These are phyloP conservation scores for Parascedosporium putredinis DNA, from an alignment of 2,329 filamentous ascomycete species.

Conservation along the genomic window DNA sequence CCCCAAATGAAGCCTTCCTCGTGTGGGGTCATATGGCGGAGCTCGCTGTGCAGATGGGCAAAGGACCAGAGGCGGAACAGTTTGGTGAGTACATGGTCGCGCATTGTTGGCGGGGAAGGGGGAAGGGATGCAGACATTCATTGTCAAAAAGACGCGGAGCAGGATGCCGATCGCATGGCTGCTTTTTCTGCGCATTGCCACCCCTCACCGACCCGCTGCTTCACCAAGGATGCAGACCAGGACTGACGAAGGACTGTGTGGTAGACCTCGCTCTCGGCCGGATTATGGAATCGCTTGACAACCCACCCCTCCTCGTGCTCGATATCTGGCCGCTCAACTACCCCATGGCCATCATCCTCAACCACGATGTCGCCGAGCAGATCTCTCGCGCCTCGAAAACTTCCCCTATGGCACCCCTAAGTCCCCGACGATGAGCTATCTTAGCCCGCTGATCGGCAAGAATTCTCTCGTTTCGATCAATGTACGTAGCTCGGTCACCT, in stretches of 20 bases:
- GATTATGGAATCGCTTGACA: slow-evolving; percentile 21
- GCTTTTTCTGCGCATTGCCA: no score
- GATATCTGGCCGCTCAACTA: slow-evolving; percentile 24
- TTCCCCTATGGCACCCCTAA: slow-evolving; percentile 23
- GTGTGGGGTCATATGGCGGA: slow-evolving; percentile 3
- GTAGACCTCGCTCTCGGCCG: neutral
- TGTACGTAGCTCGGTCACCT: neutral
- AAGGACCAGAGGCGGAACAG: slow-evolving; percentile 1
- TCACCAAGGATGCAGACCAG: no score
- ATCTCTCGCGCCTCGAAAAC: slow-evolving; percentile 20
- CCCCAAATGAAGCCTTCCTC: slow-evolving; percentile 5
- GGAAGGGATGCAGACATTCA: neutral
- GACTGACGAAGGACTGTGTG: neutral
- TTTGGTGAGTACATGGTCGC: neutral
- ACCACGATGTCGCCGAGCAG: slow-evolving; percentile 27
- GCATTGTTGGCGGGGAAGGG: neutral
- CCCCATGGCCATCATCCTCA: slow-evolving; percentile 22
- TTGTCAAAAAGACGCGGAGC: neutral
- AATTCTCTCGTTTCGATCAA: slow-evolving; percentile 7
- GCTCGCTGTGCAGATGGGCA: slow-evolving; percentile 4
- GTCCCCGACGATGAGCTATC: slow-evolving; percentile 10
- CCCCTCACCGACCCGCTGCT: no score
- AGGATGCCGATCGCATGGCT: neutral
- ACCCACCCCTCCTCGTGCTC: slow-evolving; percentile 22
- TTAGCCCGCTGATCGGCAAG: slow-evolving; percentile 4